Conservation (phyloP, 345 rosid species). For the Heritiera littoralis region DNA sequence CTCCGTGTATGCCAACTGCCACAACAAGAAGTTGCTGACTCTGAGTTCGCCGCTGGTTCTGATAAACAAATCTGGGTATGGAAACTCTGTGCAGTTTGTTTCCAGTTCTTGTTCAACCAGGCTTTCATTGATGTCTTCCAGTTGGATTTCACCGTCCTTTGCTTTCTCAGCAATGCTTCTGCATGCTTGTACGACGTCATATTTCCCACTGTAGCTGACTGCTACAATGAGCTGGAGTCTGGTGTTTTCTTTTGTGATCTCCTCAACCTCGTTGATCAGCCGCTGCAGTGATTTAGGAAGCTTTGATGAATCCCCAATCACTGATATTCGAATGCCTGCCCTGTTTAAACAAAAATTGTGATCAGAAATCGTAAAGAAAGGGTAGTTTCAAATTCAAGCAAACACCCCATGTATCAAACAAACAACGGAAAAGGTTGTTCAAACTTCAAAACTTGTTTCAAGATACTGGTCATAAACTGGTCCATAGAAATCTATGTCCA, state of each 20-base stretch:
- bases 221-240: constrained; percentile 69
- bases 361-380: background rate
- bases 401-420: no score
- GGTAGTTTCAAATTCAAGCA: background rate
- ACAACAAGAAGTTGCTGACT: constrained; percentile 79
- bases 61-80: constrained; percentile 69
- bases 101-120: constrained; percentile 65
- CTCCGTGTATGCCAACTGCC: constrained; percentile 86
- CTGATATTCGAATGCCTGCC: constrained; percentile 47
- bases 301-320: constrained; percentile 66
- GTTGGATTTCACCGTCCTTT: constrained; percentile 46
- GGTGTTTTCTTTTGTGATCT: constrained; percentile 46
- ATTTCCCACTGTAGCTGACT: constrained; percentile 73
- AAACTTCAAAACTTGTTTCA: no score
- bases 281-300: constrained; percentile 47
- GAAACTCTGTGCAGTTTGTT: constrained; percentile 60
- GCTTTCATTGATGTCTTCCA: constrained; percentile 56
- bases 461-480: no score
- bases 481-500: no score
- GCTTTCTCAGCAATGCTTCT: constrained; percentile 55
- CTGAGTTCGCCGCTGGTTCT: constrained; percentile 80
- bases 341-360: constrained; percentile 31
- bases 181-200: constrained; percentile 70
- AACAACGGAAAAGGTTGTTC: no score
- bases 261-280: constrained; percentile 47